These are phyloP conservation scores for Phtheirospermum japonicum DNA, from an alignment of 257 asterid genomes.

Conservation along the genomic window DNA sequence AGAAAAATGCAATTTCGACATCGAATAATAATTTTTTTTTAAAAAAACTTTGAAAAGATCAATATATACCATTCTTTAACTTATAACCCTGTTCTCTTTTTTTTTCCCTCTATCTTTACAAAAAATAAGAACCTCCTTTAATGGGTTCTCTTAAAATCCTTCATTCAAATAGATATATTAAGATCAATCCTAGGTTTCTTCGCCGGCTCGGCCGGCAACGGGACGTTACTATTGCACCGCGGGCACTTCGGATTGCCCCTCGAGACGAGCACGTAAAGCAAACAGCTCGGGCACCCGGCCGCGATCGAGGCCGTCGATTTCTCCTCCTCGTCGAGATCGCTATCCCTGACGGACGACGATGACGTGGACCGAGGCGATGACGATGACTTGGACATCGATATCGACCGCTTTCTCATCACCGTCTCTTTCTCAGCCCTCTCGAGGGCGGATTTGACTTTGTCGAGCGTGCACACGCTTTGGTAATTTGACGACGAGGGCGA, in stretches of 20 bases:
- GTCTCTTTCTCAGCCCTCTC: conserved; percentile 47
- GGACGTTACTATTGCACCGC: conserved; percentile 36
- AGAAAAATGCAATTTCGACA: too few relatives aligned
- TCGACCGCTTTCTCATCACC: conserved; percentile 36
- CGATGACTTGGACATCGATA: conserved; percentile 51
- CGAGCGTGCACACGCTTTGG: conserved; percentile 56
- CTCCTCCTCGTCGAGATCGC: conserved; percentile 28
- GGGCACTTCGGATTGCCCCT: conserved; percentile 44
- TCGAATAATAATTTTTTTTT: too few relatives aligned
- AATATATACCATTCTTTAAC: conserved; percentile 38
- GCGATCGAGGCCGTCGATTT: conserved; percentile 33
- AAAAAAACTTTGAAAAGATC: conserved; percentile 2
- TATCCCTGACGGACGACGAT: conserved; percentile 51
- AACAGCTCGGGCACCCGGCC: conserved; percentile 41
- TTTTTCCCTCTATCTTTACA: conserved; percentile 43
- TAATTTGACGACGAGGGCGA: conserved; percentile 37
- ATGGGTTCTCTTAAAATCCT: not conserved
- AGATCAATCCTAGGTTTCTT: conserved; percentile 51
- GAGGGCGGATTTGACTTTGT: conserved; percentile 50
- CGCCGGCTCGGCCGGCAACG: conserved; percentile 28
- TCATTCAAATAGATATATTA: conserved; percentile 38
- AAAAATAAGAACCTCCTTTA: conserved; percentile 25
- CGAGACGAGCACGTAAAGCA: conserved; percentile 39
- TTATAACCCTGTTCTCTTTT: conserved; percentile 23
- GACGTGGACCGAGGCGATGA: conserved; percentile 56